A percentile compares a stretch with the other conserved stretches of the same genome.
These are phyloP conservation scores for Crithidia expoeki DNA, from an alignment of 208 protist species.

Conservation along the genomic window DNA sequence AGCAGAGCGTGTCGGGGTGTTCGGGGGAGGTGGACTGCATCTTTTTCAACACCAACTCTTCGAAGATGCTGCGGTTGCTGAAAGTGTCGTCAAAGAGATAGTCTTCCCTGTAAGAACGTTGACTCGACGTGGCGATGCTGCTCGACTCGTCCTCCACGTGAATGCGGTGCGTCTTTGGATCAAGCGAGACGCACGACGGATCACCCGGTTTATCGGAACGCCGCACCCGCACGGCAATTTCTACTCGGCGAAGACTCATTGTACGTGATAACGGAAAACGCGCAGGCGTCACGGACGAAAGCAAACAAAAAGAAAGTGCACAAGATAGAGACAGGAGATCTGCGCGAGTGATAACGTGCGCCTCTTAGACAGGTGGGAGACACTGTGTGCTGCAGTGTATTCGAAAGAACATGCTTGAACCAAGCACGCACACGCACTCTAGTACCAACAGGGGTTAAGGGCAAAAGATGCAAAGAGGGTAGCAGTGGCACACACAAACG, in stretches of 20 bases:
- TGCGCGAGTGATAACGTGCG: neutral
- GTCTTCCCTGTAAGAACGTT: conserved; percentile 44
- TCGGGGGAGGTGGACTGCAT: conserved; percentile 55
- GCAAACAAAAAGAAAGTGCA: no score
- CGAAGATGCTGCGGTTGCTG: conserved; percentile 72
- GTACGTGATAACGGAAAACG: neutral
- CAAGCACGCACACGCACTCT: no score
- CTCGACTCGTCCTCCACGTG: conserved; percentile 30
- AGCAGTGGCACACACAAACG: no score
- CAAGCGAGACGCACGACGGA: conserved; percentile 45
- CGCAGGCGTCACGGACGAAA: no score
- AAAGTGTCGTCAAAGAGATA: conserved; percentile 42
- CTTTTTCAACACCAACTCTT: conserved; percentile 56
- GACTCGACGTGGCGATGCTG: conserved; percentile 4
- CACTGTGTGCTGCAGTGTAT: neutral
- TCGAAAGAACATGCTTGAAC: no score
- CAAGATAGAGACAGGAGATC: no score
- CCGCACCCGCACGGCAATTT: conserved; percentile 75
- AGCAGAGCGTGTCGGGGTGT: conserved; percentile 83
- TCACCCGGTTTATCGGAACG: conserved; percentile 24
- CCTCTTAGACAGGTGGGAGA: neutral
- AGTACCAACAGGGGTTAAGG: no score
- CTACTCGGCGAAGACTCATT: conserved; percentile 55
- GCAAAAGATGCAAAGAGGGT: no score
- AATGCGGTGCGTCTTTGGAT: conserved; percentile 21